Percentiles rank a stretch among this genome's conserved stretches.
These are phyloP conservation scores for Dictyostelium purpureum DNA, from an alignment of 78 protist genomes.

Conservation along the genomic window DNA sequence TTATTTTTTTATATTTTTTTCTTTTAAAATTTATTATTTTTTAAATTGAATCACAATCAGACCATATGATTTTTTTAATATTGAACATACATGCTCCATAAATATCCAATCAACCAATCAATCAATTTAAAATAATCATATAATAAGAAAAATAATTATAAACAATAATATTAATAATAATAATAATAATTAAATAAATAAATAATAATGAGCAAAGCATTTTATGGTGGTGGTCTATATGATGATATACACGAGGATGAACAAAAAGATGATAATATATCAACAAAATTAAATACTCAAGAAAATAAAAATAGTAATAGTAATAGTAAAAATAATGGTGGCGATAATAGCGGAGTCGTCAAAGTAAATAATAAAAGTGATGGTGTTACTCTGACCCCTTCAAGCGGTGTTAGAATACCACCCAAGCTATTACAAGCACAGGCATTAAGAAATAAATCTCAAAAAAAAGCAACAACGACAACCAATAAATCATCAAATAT, in stretches of 20 bases:
- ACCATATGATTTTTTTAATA: too few relatives aligned
- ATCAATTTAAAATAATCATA: too few relatives aligned
- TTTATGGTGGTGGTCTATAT: not conserved
- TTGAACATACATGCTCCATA: too few relatives aligned
- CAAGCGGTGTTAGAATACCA: slow-evolving; percentile 7
- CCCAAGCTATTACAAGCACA: slow-evolving; percentile 38
- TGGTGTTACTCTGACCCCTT: not conserved
- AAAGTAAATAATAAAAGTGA: not conserved
- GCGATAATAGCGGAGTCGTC: too few relatives aligned
- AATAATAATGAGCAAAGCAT: not conserved
- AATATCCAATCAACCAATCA: too few relatives aligned
- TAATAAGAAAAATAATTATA: too few relatives aligned
- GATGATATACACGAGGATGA: not conserved
- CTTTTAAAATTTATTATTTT: too few relatives aligned
- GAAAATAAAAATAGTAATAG: not conserved
- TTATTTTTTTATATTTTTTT: too few relatives aligned
- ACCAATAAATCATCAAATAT: not conserved
- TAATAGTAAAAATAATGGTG: not conserved
- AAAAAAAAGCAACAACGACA: not conserved
- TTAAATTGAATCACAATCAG: too few relatives aligned
- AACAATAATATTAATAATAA: too few relatives aligned
- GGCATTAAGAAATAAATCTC: not conserved
- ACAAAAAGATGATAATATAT: too few relatives aligned
- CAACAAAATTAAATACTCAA: not conserved
- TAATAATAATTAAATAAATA: too few relatives aligned